Evolutionary conservation across 768 basidiomycete genomes (phyloP).

Genomic region (Mycena venus): DNA sequence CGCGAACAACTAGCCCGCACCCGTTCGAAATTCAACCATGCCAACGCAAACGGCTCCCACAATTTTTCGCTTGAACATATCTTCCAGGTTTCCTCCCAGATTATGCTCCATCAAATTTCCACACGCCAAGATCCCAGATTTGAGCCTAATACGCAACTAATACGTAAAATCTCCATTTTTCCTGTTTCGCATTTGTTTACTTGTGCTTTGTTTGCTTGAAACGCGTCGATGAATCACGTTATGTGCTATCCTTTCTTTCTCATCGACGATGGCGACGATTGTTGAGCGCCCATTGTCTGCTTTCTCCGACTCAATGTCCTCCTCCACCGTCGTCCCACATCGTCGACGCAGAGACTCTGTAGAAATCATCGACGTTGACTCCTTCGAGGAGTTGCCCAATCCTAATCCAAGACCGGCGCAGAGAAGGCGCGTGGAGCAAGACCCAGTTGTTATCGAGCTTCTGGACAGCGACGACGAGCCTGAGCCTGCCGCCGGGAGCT

Average conservation of each 20-base stretch:
- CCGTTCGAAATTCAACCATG: too few species aligned
- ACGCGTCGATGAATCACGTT: not conserved
- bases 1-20: too few species aligned
- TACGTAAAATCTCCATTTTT: too few species aligned
- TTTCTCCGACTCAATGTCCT: not conserved
- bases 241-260: not conserved
- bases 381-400: conserved; percentile 14
- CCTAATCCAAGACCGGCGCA: conserved; percentile 8
- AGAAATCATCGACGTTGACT: conserved; percentile 29
- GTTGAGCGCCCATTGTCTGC: conserved; percentile 17
- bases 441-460: conserved; percentile 27
- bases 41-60: too few species aligned
- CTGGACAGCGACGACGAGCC: conserved; percentile 33
- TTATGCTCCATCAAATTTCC: too few species aligned
- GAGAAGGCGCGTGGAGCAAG: conserved; percentile 18
- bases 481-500: not conserved
- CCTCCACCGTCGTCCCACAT: conserved; percentile 11
- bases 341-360: conserved; percentile 10
- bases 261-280: conserved; percentile 23
- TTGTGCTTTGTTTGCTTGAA: not conserved
- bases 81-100: too few species aligned
- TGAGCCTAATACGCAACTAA: too few species aligned
- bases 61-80: too few species aligned
- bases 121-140: too few species aligned
- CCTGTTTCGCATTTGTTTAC: not conserved